Percentiles rank a stretch among this genome's conserved stretches.
phyloP scores from a whole-genome alignment of 306 rosid genomes.

The cucumber (Cucumis sativus) region DNA sequence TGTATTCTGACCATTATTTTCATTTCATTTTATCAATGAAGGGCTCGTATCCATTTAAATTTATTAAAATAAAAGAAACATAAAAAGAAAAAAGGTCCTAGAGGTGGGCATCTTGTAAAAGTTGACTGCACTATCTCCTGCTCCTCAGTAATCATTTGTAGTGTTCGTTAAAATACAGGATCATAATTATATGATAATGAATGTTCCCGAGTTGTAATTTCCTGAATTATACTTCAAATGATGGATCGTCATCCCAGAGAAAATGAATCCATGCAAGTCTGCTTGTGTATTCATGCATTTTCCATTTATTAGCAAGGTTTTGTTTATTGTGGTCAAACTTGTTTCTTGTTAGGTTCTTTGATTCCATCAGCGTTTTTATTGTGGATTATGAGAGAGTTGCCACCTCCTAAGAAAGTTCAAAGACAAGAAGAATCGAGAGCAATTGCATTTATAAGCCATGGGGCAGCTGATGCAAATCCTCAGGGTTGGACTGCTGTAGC shows the following conservation, averaged over 20 bases:
- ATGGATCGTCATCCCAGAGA: background rate
- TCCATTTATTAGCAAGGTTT: background rate
- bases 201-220: background rate
- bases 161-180: background rate
- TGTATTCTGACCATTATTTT: no score
- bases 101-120: background rate
- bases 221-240: background rate
- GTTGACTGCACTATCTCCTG: background rate
- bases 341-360: slow-evolving; percentile 35
- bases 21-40: no score
- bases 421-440: slow-evolving; percentile 31
- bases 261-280: background rate
- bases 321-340: background rate
- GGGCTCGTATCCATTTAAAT: no score
- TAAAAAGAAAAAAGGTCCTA: background rate
- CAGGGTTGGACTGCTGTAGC: slow-evolving; percentile 24
- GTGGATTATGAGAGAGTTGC: slow-evolving; percentile 68
- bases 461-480: slow-evolving; percentile 14
- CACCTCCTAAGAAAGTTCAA: slow-evolving; percentile 23
- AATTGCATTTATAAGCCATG: slow-evolving; percentile 34
- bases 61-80: no score
- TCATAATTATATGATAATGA: background rate
- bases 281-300: background rate
- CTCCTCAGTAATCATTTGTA: background rate
- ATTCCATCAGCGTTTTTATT: slow-evolving; percentile 52